Evolutionary conservation across 257 asterid genomes (phyloP), one percentile per base, ranked within the genome.

Genomic region (Nyctanthes arbortristis): DNA sequence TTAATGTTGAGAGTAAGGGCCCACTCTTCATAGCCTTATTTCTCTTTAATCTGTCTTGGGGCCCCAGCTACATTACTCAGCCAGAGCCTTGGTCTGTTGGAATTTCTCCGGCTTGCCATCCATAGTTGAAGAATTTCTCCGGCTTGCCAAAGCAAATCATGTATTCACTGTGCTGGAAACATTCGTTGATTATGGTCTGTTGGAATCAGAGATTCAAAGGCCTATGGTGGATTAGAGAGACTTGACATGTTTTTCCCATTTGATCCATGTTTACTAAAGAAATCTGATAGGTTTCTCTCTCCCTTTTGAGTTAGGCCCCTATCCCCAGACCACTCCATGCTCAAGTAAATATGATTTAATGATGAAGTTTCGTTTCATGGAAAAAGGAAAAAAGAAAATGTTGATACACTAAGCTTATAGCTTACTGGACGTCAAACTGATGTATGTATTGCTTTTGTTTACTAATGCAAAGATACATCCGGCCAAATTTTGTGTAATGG

Each of bases 201-300:
- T 78, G 52, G 97, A 87, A 74, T 86, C 95, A 0, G 89, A 89
- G 69, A 80, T 77, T 84, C 96, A 6, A 74, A 58, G 75, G 83
- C 88, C 49, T 91, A 83, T 79, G 96, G 96, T 73, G 99, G 96
- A 28, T 2, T 59, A 40, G 85, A 88, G 71, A 85, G 93, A 75
- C 84, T 89, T 7, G 99, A 89, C 77, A 84, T 73, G 85, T 89
- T 93, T 75, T 93, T 93, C 73, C 99, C 99, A 40, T 93, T 93
- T 66, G 96, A 93, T 76, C 99, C 99, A 0, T 91, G 96, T 76
- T 74, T 91, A 31, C 81, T 93, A 40, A 84, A 81, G 84, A 91
- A 83, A 75, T 84, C 96, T 20, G 99, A 89, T 82, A 84, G 96
- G 99, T 93, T 67, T 60, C 79, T 69, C 63, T 62, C 36, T 66